Evolutionary conservation across 2,329 filamentous ascomycete species (phyloP).

Genomic region (Arthrobotrys iridis): DNA sequence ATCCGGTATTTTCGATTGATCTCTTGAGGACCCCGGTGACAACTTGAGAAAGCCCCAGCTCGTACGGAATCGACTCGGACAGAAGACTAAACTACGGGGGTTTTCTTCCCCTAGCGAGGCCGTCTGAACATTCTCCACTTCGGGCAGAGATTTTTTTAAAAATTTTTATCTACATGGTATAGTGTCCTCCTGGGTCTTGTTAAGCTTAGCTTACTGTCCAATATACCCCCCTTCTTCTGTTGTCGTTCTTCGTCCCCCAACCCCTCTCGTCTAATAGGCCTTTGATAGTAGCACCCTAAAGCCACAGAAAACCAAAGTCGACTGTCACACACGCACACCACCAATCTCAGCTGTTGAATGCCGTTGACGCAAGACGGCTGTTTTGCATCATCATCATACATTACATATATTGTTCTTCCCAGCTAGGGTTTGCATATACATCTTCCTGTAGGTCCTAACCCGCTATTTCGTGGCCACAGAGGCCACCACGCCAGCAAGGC

Average conservation of each 20-base stretch:
- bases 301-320: constrained; percentile 45
- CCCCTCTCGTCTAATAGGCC: constrained; percentile 53
- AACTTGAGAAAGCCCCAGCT: too few species aligned
- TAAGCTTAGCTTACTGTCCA: constrained; percentile 40
- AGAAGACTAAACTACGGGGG: neutral
- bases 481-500: constrained; percentile 13
- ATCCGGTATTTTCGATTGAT: constrained; percentile 15
- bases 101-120: constrained; percentile 17
- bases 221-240: constrained; percentile 36
- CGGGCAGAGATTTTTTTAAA: constrained; percentile 27
- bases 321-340: constrained; percentile 53
- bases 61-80: neutral
- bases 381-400: constrained; percentile 53
- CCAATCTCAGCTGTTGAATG: constrained; percentile 42
- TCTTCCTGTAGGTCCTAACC: constrained; percentile 36
- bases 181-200: constrained; percentile 35
- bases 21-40: constrained; percentile 9
- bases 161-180: constrained; percentile 33
- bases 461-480: constrained; percentile 37
- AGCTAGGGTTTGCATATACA: constrained; percentile 24
- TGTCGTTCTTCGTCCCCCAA: constrained; percentile 31
- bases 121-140: constrained; percentile 21
- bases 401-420: constrained; percentile 34
- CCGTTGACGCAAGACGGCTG: constrained; percentile 53
- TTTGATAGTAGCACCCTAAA: constrained; percentile 49